These are phyloP conservation scores for Pyracantha coccinea DNA, from an alignment of 331 rosid genomes.

Conservation along the genomic window DNA sequence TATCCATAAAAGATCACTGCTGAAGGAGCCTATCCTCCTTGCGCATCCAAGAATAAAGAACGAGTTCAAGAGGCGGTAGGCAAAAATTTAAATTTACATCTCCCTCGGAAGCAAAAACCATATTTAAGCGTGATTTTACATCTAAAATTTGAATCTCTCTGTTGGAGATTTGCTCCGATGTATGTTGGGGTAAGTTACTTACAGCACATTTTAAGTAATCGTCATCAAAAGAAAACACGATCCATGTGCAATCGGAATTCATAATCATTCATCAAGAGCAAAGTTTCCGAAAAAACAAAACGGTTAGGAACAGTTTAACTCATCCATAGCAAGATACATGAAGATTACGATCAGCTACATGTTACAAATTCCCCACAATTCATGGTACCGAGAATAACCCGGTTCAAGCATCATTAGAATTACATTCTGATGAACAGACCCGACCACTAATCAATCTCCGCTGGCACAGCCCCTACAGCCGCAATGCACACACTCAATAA, in stretches of 20 bases:
- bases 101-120: background rate
- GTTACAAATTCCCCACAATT: background rate
- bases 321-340: background rate
- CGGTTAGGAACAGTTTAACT: background rate
- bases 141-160: background rate
- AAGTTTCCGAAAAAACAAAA: background rate
- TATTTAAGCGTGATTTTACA: background rate
- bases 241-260: no score
- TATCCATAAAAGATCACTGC: background rate
- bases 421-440: background rate
- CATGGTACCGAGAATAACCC: background rate
- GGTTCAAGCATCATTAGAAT: background rate
- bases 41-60: background rate
- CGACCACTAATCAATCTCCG: constrained; percentile 44
- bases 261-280: no score
- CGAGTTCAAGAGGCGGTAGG: background rate
- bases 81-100: background rate
- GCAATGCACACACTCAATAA: constrained; percentile 82
- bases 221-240: no score
- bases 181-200: no score
- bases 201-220: no score
- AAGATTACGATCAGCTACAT: background rate
- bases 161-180: background rate
- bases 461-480: constrained; percentile 93
- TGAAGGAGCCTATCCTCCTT: background rate